Percentiles rank a stretch among this genome's conserved stretches.
These are phyloP conservation scores for Apophysomyces elegans DNA, from an alignment of 371 early-diverging fungal genomes.

Conservation along the genomic window DNA sequence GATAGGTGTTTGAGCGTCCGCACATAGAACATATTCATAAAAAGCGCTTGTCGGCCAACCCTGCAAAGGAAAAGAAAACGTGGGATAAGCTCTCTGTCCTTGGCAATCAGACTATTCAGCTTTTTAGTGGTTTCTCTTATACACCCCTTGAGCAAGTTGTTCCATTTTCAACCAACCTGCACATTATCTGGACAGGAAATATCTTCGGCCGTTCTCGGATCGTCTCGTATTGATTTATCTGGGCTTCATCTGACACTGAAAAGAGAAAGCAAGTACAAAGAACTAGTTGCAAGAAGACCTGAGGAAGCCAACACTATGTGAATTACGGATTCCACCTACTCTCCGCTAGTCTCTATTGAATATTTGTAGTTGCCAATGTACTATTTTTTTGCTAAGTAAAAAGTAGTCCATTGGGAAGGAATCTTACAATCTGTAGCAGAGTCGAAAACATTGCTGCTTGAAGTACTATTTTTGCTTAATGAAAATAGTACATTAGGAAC, in stretches of 20 bases:
- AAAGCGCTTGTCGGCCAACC: neutral
- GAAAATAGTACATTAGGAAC: no score
- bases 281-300: neutral
- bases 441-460: no score
- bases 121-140: conserved; percentile 24
- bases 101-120: conserved; percentile 24
- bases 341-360: no score
- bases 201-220: neutral
- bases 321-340: no score
- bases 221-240: neutral
- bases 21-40: neutral
- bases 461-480: no score
- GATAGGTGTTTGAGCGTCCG: neutral
- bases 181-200: neutral
- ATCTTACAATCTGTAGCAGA: no score
- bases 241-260: neutral
- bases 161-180: neutral
- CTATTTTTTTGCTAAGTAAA: no score
- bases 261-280: neutral
- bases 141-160: neutral
- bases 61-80: neutral
- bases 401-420: no score
- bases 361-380: no score
- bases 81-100: neutral
- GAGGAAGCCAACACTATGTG: neutral